These are phyloP conservation scores for Ustilago tritici DNA, from an alignment of 1,284 basidiomycete genomes.

Conservation along the genomic window DNA sequence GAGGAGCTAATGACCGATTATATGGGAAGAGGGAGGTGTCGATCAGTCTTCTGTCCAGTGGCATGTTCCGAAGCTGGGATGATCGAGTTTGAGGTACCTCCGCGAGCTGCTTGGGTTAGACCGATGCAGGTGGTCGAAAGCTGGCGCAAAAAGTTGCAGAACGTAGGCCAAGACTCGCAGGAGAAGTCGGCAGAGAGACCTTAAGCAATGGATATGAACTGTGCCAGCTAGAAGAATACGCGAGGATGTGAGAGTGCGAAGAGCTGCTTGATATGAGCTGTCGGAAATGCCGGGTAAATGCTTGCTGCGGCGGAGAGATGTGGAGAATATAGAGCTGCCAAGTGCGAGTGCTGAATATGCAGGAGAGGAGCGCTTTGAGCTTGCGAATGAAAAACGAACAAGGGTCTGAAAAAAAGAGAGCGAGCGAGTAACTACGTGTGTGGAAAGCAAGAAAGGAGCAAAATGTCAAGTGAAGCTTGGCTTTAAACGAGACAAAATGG, in stretches of 20 bases:
- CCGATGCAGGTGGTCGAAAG: slow-evolving; percentile 24
- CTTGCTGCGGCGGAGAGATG: slow-evolving; percentile 19
- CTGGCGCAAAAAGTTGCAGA: slow-evolving; percentile 6
- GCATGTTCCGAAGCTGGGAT: slow-evolving; percentile 34
- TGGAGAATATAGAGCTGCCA: slow-evolving; percentile 3
- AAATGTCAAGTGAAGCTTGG: slow-evolving; percentile 23
- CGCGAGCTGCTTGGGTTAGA: slow-evolving; percentile 26
- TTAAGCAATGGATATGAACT: background rate
- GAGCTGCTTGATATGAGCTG: background rate
- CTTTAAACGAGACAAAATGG: slow-evolving; percentile 1
- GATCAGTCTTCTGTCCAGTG: slow-evolving; percentile 35
- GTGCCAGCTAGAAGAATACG: background rate
- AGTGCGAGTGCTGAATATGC: background rate
- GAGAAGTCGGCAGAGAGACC: background rate
- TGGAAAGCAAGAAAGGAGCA: slow-evolving; percentile 26
- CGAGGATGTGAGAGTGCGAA: background rate
- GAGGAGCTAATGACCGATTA: slow-evolving; percentile 3
- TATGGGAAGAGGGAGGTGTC: slow-evolving; percentile 20
- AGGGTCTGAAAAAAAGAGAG: slow-evolving; percentile 6
- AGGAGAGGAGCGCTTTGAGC: background rate
- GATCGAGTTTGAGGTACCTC: slow-evolving; percentile 27
- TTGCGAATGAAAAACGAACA: background rate
- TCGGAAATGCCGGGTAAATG: background rate
- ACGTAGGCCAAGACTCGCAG: background rate
- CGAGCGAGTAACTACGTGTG: background rate